phyloP scores from a whole-genome alignment of 129 eudicot genomes.

The Deinandra increscens region DNA sequence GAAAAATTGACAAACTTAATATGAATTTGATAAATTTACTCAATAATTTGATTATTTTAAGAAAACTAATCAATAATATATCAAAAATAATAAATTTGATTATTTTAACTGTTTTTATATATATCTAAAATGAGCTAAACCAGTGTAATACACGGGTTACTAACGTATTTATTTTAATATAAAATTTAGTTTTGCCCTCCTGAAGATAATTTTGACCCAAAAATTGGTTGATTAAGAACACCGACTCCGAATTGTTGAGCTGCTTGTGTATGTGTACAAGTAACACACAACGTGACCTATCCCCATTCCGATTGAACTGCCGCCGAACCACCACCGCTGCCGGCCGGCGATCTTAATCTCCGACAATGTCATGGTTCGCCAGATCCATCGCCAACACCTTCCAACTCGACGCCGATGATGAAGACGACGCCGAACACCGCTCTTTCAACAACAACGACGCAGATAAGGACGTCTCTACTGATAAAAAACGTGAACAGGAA shows the following conservation, averaged over 20 bases:
- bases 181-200: no score
- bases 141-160: no score
- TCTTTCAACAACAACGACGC: neutral
- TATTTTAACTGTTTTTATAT: no score
- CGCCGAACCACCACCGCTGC: slow-evolving; percentile 6
- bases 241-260: slow-evolving; percentile 10
- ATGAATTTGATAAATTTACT: no score
- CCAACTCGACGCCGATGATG: slow-evolving; percentile 48
- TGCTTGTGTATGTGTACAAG: slow-evolving; percentile 12
- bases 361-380: slow-evolving; percentile 77
- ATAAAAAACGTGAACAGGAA: slow-evolving; percentile 16
- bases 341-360: slow-evolving; percentile 34
- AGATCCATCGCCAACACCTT: slow-evolving; percentile 81
- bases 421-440: slow-evolving; percentile 24
- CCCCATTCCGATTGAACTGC: neutral
- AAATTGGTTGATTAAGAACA: neutral
- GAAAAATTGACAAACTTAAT: no score
- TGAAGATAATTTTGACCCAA: no score
- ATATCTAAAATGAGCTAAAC: no score
- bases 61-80: no score
- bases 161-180: no score
- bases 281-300: slow-evolving; percentile 21
- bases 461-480: neutral
- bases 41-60: no score
- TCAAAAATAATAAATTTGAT: no score